Base-by-base conservation (phyloP, 2,329 filamentous ascomycete species). In the Alternaria panax region DNA sequence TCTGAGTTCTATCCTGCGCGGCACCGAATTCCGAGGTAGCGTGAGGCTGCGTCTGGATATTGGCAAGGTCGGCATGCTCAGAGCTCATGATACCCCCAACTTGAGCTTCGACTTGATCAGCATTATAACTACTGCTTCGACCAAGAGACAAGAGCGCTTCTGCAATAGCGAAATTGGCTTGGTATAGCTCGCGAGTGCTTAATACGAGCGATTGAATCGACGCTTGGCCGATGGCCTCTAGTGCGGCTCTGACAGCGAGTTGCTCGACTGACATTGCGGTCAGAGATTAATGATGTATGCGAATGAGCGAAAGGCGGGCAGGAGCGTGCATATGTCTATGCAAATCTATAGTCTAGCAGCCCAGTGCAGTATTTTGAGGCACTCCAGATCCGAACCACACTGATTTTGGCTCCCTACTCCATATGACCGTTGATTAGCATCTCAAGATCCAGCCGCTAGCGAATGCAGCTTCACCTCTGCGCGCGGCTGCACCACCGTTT, bases 81-180 rank as follows among this genome's bases (percentile, higher is more conserved):
- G 54, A 18, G 40, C 8, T 41, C 16, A 51, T 16, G 12, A 27
- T 34, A 24, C 28, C 14, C 25, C 12, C 32, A 51, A 16, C 34
- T 60, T 47, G n/a, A 50, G 43, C 50, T 58, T 61, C 38, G 24
- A 47, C 43, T 51, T 53, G 16, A 30, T 38, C 16, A 11, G 28
- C 18, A 22, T 28, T 2, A 30, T 52, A n/a, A 16, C 48, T 20
- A 41, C 50, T 50, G 18, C 43, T 54, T 54, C 16, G 11, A 30
- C 54, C 41, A 7, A 36, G 30, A 47, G 18, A 50, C n/a, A 48
- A 16, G n/a, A 57, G 40, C 8, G 43, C 58, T 42, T 60, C 30
- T 50, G 38, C 43, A 45, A 60, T 60, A 42, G 54, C 50, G 36
- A 16, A 5, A 57, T 60, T 60, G 9, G 58, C 58, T 45, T 60